A percentile compares a stretch with the other conserved stretches of the same genome.
These are phyloP conservation scores for Ustilago tritici DNA, from an alignment of 1,284 basidiomycete genomes.

Conservation along the genomic window DNA sequence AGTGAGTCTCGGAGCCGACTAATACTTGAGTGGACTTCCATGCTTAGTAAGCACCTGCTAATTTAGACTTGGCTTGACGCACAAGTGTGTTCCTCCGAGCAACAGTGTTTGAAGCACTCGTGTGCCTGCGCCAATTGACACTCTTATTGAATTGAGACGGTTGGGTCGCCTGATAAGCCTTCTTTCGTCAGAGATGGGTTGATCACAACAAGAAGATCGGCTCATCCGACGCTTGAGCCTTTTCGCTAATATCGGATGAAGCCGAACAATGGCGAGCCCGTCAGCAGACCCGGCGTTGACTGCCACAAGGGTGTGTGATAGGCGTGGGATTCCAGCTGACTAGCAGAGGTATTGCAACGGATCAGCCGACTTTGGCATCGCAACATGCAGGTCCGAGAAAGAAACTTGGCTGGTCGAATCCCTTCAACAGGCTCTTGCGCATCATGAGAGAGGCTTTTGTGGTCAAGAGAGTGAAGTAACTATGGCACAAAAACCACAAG, in stretches of 20 bases:
- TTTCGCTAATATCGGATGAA: background rate
- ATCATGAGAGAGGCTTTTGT: background rate
- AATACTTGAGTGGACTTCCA: no score
- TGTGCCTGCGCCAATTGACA: no score
- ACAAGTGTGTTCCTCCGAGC: no score
- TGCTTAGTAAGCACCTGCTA: no score
- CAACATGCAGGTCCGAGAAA: background rate
- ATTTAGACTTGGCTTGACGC: no score
- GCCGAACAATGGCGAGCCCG: background rate
- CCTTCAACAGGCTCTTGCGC: background rate
- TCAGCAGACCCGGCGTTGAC: background rate
- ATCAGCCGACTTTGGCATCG: background rate
- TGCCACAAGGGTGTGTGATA: background rate
- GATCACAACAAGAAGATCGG: background rate
- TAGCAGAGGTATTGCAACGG: background rate
- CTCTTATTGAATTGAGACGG: no score
- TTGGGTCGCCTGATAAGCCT: background rate
- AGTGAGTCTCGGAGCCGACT: no score
- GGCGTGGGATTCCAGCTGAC: background rate
- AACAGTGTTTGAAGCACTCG: no score
- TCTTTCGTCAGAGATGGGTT: background rate
- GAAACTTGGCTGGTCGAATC: background rate
- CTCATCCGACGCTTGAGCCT: background rate
- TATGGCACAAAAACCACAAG: background rate
- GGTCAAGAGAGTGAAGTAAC: background rate